phyloP scores from a whole-genome alignment of 148 eudicot genomes.

The Amaranthus hypochondriacus region DNA sequence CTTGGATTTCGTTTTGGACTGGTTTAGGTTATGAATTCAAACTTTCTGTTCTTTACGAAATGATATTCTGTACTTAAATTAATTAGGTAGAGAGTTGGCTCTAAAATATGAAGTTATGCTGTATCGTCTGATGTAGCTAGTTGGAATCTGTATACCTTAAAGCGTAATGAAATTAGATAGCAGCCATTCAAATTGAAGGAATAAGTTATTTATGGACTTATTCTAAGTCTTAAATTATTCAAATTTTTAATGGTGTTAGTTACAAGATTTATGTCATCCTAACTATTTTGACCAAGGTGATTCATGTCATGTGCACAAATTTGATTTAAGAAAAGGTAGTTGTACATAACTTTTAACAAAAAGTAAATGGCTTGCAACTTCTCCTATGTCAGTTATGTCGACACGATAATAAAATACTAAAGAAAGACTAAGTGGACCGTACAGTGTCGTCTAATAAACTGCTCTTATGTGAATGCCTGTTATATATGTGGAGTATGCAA shows the following conservation, averaged over 20 bases:
- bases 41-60: too few relatives aligned
- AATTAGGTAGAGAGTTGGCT: too few relatives aligned
- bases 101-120: too few relatives aligned
- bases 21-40: too few relatives aligned
- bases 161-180: too few relatives aligned
- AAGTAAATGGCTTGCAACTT: background rate
- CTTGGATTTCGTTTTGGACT: too few relatives aligned
- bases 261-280: background rate
- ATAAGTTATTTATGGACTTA: too few relatives aligned
- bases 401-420: slow-evolving; percentile 14
- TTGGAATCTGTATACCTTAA: too few relatives aligned
- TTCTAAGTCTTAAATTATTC: background rate
- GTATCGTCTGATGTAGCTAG: too few relatives aligned
- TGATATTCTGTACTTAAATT: too few relatives aligned
- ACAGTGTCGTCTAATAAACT: background rate
- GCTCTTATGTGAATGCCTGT: too few relatives aligned
- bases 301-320: background rate
- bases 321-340: background rate
- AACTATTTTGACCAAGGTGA: background rate
- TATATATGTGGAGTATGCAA: slow-evolving; percentile 4
- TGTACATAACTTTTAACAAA: background rate
- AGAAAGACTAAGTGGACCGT: background rate
- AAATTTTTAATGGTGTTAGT: background rate
- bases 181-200: too few relatives aligned
- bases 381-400: slow-evolving; percentile 4